Conservation (phyloP, 1,284 basidiomycete species). For the Abortiporus biennis region DNA sequence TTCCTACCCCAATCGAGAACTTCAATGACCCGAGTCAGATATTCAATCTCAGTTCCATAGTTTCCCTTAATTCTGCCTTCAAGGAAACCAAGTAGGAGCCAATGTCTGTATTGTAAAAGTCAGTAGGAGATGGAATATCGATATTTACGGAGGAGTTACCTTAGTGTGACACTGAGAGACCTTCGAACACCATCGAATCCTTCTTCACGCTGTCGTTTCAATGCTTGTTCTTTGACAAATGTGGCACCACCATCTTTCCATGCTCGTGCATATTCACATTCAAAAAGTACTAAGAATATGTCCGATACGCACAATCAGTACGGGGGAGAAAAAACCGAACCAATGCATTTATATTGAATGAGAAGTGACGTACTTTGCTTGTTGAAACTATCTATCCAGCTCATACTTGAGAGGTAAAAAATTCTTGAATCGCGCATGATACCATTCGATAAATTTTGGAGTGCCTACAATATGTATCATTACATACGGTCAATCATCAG, state of each 20-base stretch:
- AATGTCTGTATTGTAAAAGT: conserved; percentile 20
- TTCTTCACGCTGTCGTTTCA: conserved; percentile 23
- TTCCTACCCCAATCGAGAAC: conserved; percentile 14
- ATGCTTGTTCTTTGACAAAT: conserved; percentile 26
- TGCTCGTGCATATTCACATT: conserved; percentile 21
- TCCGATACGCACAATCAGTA: too few species aligned
- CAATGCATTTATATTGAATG: too few species aligned
- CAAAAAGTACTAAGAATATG: conserved; percentile 28
- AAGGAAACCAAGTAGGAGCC: conserved; percentile 31
- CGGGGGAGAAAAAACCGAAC: too few species aligned
- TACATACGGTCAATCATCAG: too few species aligned
- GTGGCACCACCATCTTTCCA: conserved; percentile 26
- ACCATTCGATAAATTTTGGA: conserved; percentile 25
- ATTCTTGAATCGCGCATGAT: conserved; percentile 27
- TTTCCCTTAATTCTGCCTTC: conserved; percentile 12
- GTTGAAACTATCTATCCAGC: conserved; percentile 26
- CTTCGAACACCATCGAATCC: conserved; percentile 33
- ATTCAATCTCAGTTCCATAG: conserved; percentile 11
- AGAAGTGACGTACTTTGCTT: conserved; percentile 26
- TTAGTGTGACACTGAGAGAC: conserved; percentile 33
- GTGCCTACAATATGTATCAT: too few species aligned
- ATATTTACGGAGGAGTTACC: conserved; percentile 25
- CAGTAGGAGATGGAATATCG: not conserved
- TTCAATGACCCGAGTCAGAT: conserved; percentile 15
- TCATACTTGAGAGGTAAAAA: conserved; percentile 22